Conservation (phyloP, 192 early-diverging fungal genomes). For the Mortierella hygrophila region DNA sequence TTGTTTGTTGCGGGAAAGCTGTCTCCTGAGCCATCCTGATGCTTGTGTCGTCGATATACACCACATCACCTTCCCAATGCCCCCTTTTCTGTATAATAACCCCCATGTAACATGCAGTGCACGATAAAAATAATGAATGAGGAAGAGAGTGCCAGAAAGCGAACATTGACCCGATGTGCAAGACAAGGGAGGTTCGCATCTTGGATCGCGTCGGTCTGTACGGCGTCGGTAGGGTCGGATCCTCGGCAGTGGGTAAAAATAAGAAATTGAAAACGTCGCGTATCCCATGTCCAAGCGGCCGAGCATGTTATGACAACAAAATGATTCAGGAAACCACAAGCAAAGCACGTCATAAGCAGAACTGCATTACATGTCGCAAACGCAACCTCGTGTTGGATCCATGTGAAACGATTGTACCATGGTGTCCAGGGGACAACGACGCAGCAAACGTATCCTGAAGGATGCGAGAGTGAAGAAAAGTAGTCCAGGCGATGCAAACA, state of each 20-base stretch:
- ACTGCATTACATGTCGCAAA: constrained; percentile 26
- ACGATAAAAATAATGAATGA: neutral
- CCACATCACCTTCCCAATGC: neutral
- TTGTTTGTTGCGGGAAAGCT: neutral
- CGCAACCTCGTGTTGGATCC: constrained; percentile 38
- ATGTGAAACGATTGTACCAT: neutral
- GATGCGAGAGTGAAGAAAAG: neutral
- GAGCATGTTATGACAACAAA: constrained; percentile 3
- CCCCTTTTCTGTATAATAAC: neutral
- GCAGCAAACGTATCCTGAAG: neutral
- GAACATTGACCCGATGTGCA: neutral
- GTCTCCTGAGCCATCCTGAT: constrained; percentile 1
- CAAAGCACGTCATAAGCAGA: constrained; percentile 26
- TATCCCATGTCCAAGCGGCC: neutral
- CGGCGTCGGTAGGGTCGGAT: neutral
- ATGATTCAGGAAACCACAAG: constrained; percentile 5
- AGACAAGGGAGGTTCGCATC: neutral
- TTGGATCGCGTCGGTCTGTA: constrained; percentile 1
- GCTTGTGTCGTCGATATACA: neutral
- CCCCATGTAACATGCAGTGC: neutral
- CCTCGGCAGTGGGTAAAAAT: neutral
- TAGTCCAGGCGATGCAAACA: neutral
- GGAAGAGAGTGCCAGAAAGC: neutral
- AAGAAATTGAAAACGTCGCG: neutral
- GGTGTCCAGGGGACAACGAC: neutral